Conservation (phyloP, 2,329 filamentous ascomycete species). For the Colletotrichum cuscutae region DNA sequence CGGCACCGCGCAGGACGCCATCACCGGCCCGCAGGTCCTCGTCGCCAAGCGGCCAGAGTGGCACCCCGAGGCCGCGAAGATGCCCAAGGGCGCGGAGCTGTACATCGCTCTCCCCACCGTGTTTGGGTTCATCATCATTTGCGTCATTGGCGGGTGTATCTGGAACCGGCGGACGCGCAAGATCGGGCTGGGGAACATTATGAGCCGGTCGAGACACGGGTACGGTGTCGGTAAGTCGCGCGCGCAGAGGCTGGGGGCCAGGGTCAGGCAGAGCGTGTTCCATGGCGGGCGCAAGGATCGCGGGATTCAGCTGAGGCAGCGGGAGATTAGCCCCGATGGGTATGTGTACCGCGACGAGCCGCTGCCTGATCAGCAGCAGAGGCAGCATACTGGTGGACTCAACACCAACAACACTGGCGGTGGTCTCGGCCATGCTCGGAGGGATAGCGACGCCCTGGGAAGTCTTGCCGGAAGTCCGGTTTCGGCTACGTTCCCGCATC, state of each 20-base stretch:
- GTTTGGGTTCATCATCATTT: slow-evolving; percentile 57
- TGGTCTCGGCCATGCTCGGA: slow-evolving; percentile 40
- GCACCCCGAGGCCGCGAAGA: slow-evolving; percentile 42
- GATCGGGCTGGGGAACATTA: slow-evolving; percentile 63
- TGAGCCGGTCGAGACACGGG: slow-evolving; percentile 56
- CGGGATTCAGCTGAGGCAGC: slow-evolving; percentile 54
- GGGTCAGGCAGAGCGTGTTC: slow-evolving; percentile 43
- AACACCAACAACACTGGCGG: not conserved
- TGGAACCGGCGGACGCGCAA: slow-evolving; percentile 61
- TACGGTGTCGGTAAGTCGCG: slow-evolving; percentile 55
- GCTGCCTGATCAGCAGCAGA: slow-evolving; percentile 31
- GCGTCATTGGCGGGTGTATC: slow-evolving; percentile 66
- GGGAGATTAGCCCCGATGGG: slow-evolving; percentile 34
- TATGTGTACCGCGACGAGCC: slow-evolving; percentile 50
- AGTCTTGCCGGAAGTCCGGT: slow-evolving; percentile 60
- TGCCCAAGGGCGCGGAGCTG: slow-evolving; percentile 53
- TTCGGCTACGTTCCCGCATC: slow-evolving; percentile 52
- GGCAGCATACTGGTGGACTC: not conserved
- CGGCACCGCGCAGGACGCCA: slow-evolving; percentile 45
- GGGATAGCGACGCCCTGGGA: slow-evolving; percentile 60
- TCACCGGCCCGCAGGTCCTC: slow-evolving; percentile 53
- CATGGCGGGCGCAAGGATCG: slow-evolving; percentile 40
- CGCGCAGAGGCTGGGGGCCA: slow-evolving; percentile 45
- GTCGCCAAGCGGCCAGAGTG: slow-evolving; percentile 50
- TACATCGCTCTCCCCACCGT: slow-evolving; percentile 64